Base-by-base conservation (phyloP, 306 rosid genomes). In the Rosa lucieae region DNA sequence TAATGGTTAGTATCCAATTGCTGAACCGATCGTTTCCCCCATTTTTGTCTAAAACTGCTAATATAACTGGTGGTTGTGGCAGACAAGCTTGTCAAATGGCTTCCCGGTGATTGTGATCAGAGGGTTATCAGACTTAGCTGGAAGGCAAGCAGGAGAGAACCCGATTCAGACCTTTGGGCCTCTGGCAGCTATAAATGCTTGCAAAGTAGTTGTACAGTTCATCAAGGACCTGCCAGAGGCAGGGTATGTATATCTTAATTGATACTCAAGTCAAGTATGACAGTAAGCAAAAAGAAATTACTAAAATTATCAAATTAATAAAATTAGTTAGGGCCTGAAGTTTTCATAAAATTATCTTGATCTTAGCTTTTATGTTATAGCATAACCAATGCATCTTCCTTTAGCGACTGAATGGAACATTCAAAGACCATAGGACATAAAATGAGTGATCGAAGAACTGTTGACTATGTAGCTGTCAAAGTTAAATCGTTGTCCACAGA, bases 51-150 rank as follows among this genome's bases (percentile, higher is more conserved):
- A 18, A 23, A 29, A 32, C 35, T 29, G 46, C 46, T 32, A 17
- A 72, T 18, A 18, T 29, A 11, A 7, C 10, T 29, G 32, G 29
- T 66, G 73, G 42, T 12, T 49, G 70, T 72, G 81, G 72, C 86
- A 85, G 89, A 89, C 88, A 68, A 80, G 88, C 78, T 71, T 82
- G 79, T 84, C 93, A 10, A 89, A 86, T 71, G 88, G 78, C 15
- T 78, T 66, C 47, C 87, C 83, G 10, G 89, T 84, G 68, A 82
- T 87, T 5, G 87, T 84, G 8, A 78, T 86, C n/a, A 29, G 87
- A 65, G 91, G 89, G n/a, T 81, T 89, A 21, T 89, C 89, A 14
- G 91, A 89, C 75, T 44, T 85, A 35, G 93, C 93, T 17, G 89
- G 93, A 72, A 81, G 75, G 26, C 84, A 85, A 77, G 10, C 77